These are phyloP conservation scores for Tetrastigma voinierianum DNA, from an alignment of 164 flowering plant genomes.

Conservation along the genomic window DNA sequence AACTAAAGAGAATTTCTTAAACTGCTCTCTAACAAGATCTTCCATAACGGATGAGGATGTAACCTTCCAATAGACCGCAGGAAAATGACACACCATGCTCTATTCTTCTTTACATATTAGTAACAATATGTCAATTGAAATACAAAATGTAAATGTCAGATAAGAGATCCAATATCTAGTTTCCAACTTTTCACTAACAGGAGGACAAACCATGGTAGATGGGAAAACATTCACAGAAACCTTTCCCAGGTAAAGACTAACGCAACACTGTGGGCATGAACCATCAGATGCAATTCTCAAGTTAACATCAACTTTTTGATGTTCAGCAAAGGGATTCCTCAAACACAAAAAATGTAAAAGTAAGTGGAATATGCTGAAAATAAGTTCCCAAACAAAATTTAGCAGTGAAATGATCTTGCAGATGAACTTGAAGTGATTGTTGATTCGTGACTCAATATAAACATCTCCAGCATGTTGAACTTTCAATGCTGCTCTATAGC, in stretches of 20 bases:
- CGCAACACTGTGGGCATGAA: constrained; percentile 22
- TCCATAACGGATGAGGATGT: constrained; percentile 26
- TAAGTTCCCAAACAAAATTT: constrained; percentile 27
- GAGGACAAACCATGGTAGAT: constrained; percentile 18
- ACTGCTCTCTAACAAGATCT: constrained; percentile 13
- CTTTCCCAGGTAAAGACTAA: constrained; percentile 42
- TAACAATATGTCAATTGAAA: constrained; percentile 40
- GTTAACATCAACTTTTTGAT: constrained; percentile 17
- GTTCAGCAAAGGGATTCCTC: constrained; percentile 7
- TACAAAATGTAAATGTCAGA: constrained; percentile 35
- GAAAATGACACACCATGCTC: constrained; percentile 43
- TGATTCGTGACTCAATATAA: constrained; percentile 11
- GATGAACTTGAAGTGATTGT: constrained; percentile 14
- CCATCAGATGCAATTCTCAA: constrained; percentile 22
- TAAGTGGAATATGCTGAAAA: constrained; percentile 22
- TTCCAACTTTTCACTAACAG: constrained; percentile 20
- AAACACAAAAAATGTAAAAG: constrained; percentile 21
- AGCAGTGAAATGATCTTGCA: constrained; percentile 28
- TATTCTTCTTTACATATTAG: constrained; percentile 31
- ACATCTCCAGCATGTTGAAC: constrained; percentile 18
- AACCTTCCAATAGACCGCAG: constrained; percentile 56
- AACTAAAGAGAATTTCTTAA: constrained; percentile 9
- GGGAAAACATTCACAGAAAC: constrained; percentile 43
- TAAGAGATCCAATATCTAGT: constrained; percentile 22
- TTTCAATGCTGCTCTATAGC: constrained; percentile 43